Conservation (phyloP, 2,329 filamentous ascomycete genomes). For the Colletotrichum filicis region DNA sequence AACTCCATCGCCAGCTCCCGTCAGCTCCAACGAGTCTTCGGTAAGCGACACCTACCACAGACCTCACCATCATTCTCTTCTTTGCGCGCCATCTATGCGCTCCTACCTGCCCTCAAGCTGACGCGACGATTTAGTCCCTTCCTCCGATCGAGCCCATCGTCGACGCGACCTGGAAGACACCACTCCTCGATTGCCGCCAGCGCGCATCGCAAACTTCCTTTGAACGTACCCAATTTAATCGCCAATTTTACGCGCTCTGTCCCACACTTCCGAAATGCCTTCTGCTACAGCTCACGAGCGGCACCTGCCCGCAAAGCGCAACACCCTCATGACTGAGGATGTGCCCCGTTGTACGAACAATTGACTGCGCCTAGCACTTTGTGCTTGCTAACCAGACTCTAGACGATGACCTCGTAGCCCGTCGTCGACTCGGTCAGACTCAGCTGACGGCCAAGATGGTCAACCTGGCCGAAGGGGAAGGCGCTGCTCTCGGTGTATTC, state of each 20-base stretch:
- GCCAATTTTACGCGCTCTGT: conserved; percentile 5
- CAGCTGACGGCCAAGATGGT: conserved; percentile 86
- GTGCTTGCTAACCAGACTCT: conserved; percentile 27
- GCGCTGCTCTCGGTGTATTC: conserved; percentile 82
- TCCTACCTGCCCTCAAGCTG: conserved; percentile 6
- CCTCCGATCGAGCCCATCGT: background rate
- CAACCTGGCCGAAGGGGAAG: conserved; percentile 78
- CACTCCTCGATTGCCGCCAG: background rate
- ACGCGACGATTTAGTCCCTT: conserved; percentile 20
- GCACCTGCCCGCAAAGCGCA: conserved; percentile 69
- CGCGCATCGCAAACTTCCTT: conserved; percentile 16
- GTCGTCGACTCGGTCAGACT: conserved; percentile 92
- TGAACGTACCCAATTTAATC: conserved; percentile 16
- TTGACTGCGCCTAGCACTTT: conserved; percentile 31
- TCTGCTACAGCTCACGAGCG: conserved; percentile 52
- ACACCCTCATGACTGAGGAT: conserved; percentile 73
- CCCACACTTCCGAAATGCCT: conserved; percentile 27
- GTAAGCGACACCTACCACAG: conserved; percentile 26
- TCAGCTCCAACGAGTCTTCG: conserved; percentile 9
- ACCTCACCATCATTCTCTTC: background rate
- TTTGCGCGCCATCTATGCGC: conserved; percentile 1
- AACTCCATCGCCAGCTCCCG: background rate
- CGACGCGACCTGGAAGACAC: conserved; percentile 11
- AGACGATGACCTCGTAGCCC: conserved; percentile 81
- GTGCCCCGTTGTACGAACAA: conserved; percentile 68